Conservation (phyloP, 495 filamentous ascomycete species). For the Penicillium atrosanguineum region DNA sequence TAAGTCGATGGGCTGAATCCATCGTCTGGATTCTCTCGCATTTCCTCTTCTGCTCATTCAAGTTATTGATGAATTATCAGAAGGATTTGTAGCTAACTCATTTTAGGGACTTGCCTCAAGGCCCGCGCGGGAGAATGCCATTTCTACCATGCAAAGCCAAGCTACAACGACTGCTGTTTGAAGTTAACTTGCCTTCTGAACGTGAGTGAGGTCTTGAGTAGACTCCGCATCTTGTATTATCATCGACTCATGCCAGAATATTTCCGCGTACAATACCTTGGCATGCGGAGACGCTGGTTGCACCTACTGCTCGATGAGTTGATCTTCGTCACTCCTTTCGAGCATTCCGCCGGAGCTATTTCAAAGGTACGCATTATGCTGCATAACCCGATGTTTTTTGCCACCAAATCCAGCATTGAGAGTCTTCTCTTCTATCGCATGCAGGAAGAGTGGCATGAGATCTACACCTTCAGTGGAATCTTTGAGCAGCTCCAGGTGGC, state of each 20-base stretch:
- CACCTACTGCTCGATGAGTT: conserved; percentile 14
- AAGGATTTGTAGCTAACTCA: neutral
- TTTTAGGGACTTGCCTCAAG: conserved; percentile 3
- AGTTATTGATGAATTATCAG: no score
- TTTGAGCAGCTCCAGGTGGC: conserved; percentile 10
- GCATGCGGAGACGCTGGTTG: conserved; percentile 20
- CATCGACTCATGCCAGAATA: conserved; percentile 1
- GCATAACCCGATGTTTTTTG: neutral
- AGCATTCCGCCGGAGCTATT: conserved; percentile 14
- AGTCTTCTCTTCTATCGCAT: conserved; percentile 21
- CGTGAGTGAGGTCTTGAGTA: conserved; percentile 5
- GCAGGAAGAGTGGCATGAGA: conserved; percentile 2
- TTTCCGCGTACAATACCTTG: neutral
- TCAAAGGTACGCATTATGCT: neutral
- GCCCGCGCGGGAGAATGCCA: neutral
- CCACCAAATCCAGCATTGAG: conserved; percentile 16
- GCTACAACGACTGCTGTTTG: neutral
- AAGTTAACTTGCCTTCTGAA: neutral
- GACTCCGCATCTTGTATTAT: conserved; percentile 11
- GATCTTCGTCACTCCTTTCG: conserved; percentile 13
- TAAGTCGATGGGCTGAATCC: neutral
- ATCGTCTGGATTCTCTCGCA: neutral
- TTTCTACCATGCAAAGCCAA: conserved; percentile 2
- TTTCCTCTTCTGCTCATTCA: neutral
- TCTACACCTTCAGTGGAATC: neutral